phyloP scores from a whole-genome alignment of 148 eudicot species.

The Silene uniflora region DNA sequence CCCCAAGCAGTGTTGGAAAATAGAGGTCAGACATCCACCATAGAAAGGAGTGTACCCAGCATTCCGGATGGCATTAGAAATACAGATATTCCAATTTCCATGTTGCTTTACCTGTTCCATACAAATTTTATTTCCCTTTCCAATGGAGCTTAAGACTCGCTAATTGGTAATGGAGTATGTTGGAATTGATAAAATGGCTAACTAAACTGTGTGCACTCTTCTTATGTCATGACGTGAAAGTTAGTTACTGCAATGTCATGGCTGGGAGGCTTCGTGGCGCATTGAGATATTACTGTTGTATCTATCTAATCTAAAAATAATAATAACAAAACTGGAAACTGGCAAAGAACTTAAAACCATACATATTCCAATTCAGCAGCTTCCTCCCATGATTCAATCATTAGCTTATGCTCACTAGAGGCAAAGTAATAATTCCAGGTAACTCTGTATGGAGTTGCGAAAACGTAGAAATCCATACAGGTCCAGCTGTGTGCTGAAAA shows the following conservation, averaged over 20 bases:
- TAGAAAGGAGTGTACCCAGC: constrained; percentile 86
- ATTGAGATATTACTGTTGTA: background rate
- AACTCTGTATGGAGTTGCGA: constrained; percentile 88
- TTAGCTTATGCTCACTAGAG: constrained; percentile 68
- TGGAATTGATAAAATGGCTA: too few species aligned
- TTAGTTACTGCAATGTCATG: background rate
- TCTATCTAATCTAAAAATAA: background rate
- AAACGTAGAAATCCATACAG: constrained; percentile 95
- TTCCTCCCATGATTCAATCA: constrained; percentile 92
- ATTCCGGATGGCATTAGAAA: constrained; percentile 99
- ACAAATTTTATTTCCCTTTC: background rate
- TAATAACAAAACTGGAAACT: constrained; percentile 1
- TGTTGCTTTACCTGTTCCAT: constrained; percentile 87
- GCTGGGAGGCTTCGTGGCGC: too few species aligned
- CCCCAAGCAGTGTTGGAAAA: constrained; percentile 91
- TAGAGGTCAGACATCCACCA: constrained; percentile 86
- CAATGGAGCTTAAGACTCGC: background rate
- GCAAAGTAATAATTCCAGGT: constrained; percentile 95
- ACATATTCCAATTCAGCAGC: too few species aligned
- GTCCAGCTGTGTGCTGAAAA: constrained; percentile 89
- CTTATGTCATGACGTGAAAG: too few species aligned
- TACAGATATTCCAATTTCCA: constrained; percentile 87
- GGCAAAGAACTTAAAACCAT: constrained; percentile 26
- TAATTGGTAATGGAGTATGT: too few species aligned
- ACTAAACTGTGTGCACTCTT: too few species aligned